Evolutionary conservation across 2,329 filamentous ascomycete genomes (phyloP).

Genomic region (Ilyonectria sp.): DNA sequence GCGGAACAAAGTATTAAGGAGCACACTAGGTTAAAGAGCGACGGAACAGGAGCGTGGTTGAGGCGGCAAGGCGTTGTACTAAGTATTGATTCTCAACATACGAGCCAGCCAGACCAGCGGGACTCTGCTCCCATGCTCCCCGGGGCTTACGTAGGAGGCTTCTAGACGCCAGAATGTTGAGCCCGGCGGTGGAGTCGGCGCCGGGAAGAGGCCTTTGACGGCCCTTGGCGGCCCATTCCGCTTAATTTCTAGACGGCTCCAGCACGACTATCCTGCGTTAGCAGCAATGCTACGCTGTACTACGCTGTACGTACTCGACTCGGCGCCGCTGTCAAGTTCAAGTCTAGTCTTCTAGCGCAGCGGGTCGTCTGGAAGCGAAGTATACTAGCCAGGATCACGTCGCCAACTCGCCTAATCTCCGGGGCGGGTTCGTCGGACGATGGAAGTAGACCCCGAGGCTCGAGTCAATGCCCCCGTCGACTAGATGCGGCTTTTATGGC

Average conservation of each 20-base stretch:
- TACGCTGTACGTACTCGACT: neutral
- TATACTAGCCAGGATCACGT: neutral
- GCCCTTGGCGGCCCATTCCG: neutral
- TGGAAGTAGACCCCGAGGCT: neutral
- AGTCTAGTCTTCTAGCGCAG: neutral
- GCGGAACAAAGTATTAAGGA: neutral
- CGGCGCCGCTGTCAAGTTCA: neutral
- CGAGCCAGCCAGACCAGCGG: too few species aligned
- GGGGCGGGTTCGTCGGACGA: neutral
- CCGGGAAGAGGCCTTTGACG: neutral
- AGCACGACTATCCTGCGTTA: neutral
- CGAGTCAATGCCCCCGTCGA: neutral
- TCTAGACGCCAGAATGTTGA: neutral
- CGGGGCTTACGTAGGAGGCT: neutral
- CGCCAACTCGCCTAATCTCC: neutral
- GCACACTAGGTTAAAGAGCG: neutral
- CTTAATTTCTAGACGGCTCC: too few species aligned
- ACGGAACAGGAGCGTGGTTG: too few species aligned
- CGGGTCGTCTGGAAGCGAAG: neutral
- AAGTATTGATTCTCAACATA: neutral
- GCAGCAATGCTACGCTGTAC: neutral
- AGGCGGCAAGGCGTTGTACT: neutral
- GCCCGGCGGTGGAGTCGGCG: neutral
- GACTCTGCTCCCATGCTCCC: neutral
- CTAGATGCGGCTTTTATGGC: neutral